These are phyloP conservation scores for Camptophora hylomeconis DNA, from an alignment of 2,329 filamentous ascomycete genomes.

Conservation along the genomic window DNA sequence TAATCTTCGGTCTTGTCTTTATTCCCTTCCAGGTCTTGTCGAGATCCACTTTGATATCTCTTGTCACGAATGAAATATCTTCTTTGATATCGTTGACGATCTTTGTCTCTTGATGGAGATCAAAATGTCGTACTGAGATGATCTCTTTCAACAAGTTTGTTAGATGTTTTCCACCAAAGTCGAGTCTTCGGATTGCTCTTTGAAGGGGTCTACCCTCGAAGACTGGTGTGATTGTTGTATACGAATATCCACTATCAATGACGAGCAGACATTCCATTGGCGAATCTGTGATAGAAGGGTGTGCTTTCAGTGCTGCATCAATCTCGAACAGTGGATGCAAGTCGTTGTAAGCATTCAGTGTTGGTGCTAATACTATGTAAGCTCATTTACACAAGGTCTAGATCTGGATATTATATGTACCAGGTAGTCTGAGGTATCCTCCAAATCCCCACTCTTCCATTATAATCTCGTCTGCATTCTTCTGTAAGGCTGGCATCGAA, in stretches of 20 bases:
- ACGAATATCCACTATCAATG: slow-evolving; percentile 84
- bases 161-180: slow-evolving; percentile 82
- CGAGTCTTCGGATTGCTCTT: slow-evolving; percentile 66
- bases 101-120: slow-evolving; percentile 86
- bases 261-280: slow-evolving; percentile 75
- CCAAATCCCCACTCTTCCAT: slow-evolving; percentile 96
- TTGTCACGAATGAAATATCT: slow-evolving; percentile 66
- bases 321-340: slow-evolving; percentile 56
- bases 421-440: slow-evolving; percentile 65
- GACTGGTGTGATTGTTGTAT: slow-evolving; percentile 80
- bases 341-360: slow-evolving; percentile 73
- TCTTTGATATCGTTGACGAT: slow-evolving; percentile 97
- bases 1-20: slow-evolving; percentile 23
- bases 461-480: slow-evolving; percentile 88
- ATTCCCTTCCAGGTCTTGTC: slow-evolving; percentile 76
- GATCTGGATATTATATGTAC: slow-evolving; percentile 31
- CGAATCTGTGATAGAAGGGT: slow-evolving; percentile 21
- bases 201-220: slow-evolving; percentile 71
- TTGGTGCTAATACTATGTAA: slow-evolving; percentile 51
- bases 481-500: slow-evolving; percentile 64
- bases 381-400: background rate
- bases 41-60: slow-evolving; percentile 63
- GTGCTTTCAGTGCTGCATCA: slow-evolving; percentile 27
- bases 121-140: slow-evolving; percentile 81
- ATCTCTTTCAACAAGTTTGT: slow-evolving; percentile 87